These are phyloP conservation scores for Phytophthora kernoviae DNA, from an alignment of 352 stramenopile species.

Conservation along the genomic window DNA sequence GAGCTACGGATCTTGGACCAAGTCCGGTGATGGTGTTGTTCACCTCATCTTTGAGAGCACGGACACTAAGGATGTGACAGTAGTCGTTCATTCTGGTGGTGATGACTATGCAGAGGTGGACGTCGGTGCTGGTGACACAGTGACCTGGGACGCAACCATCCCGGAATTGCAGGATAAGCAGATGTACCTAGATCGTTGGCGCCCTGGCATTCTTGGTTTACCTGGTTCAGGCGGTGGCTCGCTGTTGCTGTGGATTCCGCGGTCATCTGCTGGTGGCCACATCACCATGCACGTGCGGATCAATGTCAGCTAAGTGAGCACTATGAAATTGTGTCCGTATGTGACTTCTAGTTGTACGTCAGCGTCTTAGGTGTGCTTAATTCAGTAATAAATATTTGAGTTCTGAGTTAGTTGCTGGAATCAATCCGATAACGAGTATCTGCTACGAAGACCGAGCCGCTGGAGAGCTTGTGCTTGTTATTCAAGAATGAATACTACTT, in stretches of 20 bases:
- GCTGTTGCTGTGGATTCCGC: conserved; percentile 43
- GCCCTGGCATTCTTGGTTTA: conserved; percentile 43
- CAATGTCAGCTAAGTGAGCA: conserved; percentile 29
- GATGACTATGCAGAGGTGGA: conserved; percentile 17
- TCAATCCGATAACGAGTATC: too few relatives aligned
- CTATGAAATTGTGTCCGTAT: not conserved
- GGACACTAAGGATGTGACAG: conserved; percentile 15
- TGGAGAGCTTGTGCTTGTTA: too few relatives aligned
- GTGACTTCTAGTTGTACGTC: too few relatives aligned
- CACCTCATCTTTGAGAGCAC: conserved; percentile 19
- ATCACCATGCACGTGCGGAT: conserved; percentile 43
- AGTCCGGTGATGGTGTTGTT: conserved; percentile 22
- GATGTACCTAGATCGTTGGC: conserved; percentile 26
- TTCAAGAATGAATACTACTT: too few relatives aligned
- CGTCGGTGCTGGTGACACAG: conserved; percentile 11
- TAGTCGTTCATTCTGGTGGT: conserved; percentile 16
- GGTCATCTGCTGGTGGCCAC: conserved; percentile 28
- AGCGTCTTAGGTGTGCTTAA: too few relatives aligned
- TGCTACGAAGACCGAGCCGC: too few relatives aligned
- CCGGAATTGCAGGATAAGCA: conserved; percentile 26
- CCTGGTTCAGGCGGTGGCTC: conserved; percentile 32
- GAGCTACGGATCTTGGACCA: conserved; percentile 24
- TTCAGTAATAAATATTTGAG: too few relatives aligned
- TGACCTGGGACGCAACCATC: conserved; percentile 15
- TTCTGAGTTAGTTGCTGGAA: too few relatives aligned